phyloP scores from a whole-genome alignment of 1,284 basidiomycete genomes.

The Erythrobasidium hasegawianum region DNA sequence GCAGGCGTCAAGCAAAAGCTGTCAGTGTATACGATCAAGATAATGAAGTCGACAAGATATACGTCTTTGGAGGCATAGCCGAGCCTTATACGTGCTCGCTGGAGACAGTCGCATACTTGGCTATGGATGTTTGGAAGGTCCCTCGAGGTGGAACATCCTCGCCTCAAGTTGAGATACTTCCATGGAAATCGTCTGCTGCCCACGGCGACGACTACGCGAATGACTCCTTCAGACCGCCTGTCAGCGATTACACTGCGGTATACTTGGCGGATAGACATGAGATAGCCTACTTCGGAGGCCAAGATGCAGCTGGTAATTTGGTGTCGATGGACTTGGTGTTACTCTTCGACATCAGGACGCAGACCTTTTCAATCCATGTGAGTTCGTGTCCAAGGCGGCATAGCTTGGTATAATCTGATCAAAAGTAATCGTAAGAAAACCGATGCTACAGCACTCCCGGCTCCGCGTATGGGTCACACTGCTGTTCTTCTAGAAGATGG shows the following conservation, averaged over 20 bases:
- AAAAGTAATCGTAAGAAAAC: not conserved
- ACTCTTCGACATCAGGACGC: constrained; percentile 42
- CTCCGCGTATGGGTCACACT: constrained; percentile 47
- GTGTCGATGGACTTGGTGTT: constrained; percentile 42
- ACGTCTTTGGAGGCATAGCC: constrained; percentile 42
- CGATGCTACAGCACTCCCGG: constrained; percentile 36
- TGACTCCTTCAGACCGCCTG: constrained; percentile 37
- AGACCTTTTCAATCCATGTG: not conserved
- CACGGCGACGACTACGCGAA: not conserved
- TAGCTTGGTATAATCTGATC: no score
- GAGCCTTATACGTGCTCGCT: constrained; percentile 41
- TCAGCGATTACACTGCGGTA: constrained; percentile 44
- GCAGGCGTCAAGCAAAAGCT: constrained; percentile 2
- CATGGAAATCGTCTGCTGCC: constrained; percentile 29
- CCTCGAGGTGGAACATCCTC: not conserved
- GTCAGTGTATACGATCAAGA: constrained; percentile 3
- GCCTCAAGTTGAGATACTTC: constrained; percentile 32
- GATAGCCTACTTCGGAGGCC: constrained; percentile 47
- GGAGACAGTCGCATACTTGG: constrained; percentile 42
- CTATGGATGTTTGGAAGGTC: constrained; percentile 41
- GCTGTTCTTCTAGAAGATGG: constrained; percentile 43
- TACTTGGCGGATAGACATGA: constrained; percentile 26
- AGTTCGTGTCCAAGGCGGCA: no score
- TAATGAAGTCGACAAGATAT: constrained; percentile 33
- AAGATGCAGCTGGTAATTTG: constrained; percentile 41